These are phyloP conservation scores for Ophiocordyceps australis DNA, from an alignment of 2,329 filamentous ascomycete species.

Conservation along the genomic window DNA sequence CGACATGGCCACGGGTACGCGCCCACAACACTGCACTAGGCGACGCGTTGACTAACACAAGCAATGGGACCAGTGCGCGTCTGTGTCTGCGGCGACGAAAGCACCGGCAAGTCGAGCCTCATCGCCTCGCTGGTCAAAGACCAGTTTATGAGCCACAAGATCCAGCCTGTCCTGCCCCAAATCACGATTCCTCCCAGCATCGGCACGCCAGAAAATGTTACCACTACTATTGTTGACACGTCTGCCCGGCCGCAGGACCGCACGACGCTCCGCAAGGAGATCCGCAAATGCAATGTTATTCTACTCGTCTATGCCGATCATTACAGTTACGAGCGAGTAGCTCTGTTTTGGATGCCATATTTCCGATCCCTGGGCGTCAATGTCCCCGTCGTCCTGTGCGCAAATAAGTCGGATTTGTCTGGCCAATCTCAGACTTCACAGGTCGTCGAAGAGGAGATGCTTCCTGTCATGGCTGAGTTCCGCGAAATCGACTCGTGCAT, in stretches of 20 bases:
- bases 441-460: conserved; percentile 90
- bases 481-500: conserved; percentile 98
- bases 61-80: too few relatives aligned
- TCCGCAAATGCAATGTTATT: conserved; percentile 93
- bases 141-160: conserved; percentile 88
- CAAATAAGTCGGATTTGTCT: conserved; percentile 89
- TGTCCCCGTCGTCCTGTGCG: conserved; percentile 88
- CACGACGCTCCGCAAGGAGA: conserved; percentile 76
- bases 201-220: conserved; percentile 89
- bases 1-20: conserved; percentile 11
- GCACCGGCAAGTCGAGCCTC: conserved; percentile 82
- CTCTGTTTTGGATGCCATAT: conserved; percentile 96
- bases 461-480: conserved; percentile 96
- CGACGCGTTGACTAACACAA: too few relatives aligned
- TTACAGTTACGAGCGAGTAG: conserved; percentile 96
- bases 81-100: conserved; percentile 92
- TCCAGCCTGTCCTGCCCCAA: conserved; percentile 82
- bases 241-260: conserved; percentile 89
- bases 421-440: conserved; percentile 60
- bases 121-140: conserved; percentile 95
- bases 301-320: conserved; percentile 94
- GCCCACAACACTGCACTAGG: too few relatives aligned
- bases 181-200: conserved; percentile 90
- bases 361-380: conserved; percentile 97
- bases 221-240: conserved; percentile 93